These are phyloP conservation scores for Polygonum aviculare DNA, from an alignment of 148 eudicot genomes.

Conservation along the genomic window DNA sequence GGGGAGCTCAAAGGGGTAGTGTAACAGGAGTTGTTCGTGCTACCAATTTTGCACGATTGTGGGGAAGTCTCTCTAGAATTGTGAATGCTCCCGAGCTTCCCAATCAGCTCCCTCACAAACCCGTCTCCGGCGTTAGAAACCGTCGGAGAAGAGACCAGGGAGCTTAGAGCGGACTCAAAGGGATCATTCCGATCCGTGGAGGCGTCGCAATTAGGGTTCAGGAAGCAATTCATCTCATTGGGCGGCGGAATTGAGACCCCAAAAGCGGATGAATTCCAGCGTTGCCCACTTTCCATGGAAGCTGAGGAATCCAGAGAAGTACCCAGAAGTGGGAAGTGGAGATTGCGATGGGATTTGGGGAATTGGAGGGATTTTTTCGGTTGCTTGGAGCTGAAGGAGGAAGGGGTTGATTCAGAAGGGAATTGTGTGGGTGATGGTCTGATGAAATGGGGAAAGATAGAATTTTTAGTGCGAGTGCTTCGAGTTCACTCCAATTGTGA, in stretches of 20 bases:
- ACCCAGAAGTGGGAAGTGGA: neutral
- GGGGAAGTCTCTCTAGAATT: constrained; percentile 31
- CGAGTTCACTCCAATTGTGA: constrained; percentile 4
- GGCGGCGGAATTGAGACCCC: constrained; percentile 4
- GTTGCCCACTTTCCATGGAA: neutral
- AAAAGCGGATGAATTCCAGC: constrained; percentile 9
- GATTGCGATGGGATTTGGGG: neutral
- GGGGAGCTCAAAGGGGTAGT: constrained; percentile 79
- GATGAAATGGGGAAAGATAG: constrained; percentile 3
- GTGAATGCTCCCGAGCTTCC: constrained; percentile 70
- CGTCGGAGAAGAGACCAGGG: constrained; percentile 67
- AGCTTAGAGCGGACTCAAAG: constrained; percentile 56
- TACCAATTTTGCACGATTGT: constrained; percentile 22
- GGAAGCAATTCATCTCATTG: constrained; percentile 29
- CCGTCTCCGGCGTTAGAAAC: constrained; percentile 28
- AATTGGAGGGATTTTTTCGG: neutral
- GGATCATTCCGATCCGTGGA: constrained; percentile 58
- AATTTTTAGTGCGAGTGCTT: neutral
- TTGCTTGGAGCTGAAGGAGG: neutral
- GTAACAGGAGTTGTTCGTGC: constrained; percentile 53
- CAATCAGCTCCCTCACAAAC: constrained; percentile 60
- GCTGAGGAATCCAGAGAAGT: neutral
- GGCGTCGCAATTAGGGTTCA: constrained; percentile 43
- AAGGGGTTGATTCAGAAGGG: neutral
- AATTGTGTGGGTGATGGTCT: neutral